phyloP scores from a whole-genome alignment of 371 early-diverging fungal species.

The Syncephalis fuscata region DNA sequence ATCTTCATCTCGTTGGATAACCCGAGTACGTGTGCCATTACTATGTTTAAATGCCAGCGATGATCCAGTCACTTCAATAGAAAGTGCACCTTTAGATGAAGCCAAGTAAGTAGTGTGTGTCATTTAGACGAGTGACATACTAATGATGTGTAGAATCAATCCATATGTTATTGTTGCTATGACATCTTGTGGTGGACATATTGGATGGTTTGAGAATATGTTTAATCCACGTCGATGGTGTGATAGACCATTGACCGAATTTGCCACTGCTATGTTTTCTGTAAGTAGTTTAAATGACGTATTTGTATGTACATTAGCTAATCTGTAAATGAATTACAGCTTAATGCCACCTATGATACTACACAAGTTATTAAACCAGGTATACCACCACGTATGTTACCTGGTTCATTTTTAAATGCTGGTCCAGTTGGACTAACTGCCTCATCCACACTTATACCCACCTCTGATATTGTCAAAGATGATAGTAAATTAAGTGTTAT shows the following conservation, averaged over 20 bases:
- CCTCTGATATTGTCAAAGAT: too few species aligned
- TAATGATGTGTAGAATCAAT: conserved; percentile 37
- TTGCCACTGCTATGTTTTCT: conserved; percentile 36
- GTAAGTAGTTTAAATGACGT: conserved; percentile 11
- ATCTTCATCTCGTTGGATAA: conserved; percentile 52
- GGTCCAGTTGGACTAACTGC: too few species aligned
- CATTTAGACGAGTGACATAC: too few species aligned
- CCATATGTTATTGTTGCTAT: conserved; percentile 75
- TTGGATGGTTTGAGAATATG: conserved; percentile 78
- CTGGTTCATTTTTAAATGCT: too few species aligned
- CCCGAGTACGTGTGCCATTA: conserved; percentile 55
- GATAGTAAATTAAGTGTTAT: too few species aligned
- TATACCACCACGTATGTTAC: too few species aligned
- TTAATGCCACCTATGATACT: too few species aligned
- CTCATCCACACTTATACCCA: too few species aligned
- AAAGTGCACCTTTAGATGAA: conserved; percentile 62
- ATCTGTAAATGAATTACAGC: too few species aligned
- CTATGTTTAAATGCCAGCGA: conserved; percentile 75
- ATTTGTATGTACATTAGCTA: too few species aligned
- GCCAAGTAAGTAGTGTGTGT: conserved; percentile 15
- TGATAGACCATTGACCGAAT: conserved; percentile 46
- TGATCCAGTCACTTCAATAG: conserved; percentile 71
- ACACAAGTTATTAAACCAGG: too few species aligned
- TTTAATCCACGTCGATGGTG: conserved; percentile 36
- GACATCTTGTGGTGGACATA: conserved; percentile 79